These are phyloP conservation scores for Gaeumannomyces sp. DNA, from an alignment of 2,329 filamentous ascomycete species.

Conservation along the genomic window DNA sequence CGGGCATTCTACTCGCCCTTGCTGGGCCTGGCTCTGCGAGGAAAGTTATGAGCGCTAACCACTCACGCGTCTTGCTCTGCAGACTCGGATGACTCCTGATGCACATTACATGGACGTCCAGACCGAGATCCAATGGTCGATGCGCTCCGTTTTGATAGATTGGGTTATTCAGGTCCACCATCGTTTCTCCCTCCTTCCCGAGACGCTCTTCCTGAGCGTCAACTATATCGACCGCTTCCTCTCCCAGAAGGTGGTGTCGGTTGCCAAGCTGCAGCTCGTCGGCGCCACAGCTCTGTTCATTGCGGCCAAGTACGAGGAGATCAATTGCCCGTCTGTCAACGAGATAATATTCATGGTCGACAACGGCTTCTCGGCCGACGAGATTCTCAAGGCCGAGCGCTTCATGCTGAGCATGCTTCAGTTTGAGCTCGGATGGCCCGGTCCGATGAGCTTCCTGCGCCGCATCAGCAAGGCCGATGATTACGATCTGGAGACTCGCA, in stretches of 20 bases:
- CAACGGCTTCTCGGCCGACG: conserved; percentile 77
- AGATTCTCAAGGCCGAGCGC: conserved; percentile 94
- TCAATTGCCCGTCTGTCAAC: conserved; percentile 89
- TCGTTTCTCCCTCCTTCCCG: conserved; percentile 86
- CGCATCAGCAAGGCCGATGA: conserved; percentile 98
- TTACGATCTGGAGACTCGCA: conserved; percentile 92
- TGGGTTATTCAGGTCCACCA: conserved; percentile 96
- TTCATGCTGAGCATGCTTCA: conserved; percentile 86
- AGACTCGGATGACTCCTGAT: conserved; percentile 59
- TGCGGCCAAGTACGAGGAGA: conserved; percentile 97
- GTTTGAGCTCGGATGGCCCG: conserved; percentile 97
- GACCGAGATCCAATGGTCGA: conserved; percentile 99
- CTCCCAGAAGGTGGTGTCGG: conserved; percentile 87
- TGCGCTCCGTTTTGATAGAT: conserved; percentile 96
- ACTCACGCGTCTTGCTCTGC: neutral
- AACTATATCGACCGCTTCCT: conserved; percentile 98
- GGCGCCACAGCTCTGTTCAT: conserved; percentile 94
- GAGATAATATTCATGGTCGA: conserved; percentile 99
- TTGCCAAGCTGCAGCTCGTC: conserved; percentile 91
- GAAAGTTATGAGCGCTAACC: neutral
- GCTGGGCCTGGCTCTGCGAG: neutral
- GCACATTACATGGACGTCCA: conserved; percentile 95
- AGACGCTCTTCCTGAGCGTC: conserved; percentile 89
- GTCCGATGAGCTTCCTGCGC: conserved; percentile 98
- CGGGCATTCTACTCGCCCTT: neutral